Conservation (phyloP, 441 rosid species). For the Gossypium lobatum region DNA sequence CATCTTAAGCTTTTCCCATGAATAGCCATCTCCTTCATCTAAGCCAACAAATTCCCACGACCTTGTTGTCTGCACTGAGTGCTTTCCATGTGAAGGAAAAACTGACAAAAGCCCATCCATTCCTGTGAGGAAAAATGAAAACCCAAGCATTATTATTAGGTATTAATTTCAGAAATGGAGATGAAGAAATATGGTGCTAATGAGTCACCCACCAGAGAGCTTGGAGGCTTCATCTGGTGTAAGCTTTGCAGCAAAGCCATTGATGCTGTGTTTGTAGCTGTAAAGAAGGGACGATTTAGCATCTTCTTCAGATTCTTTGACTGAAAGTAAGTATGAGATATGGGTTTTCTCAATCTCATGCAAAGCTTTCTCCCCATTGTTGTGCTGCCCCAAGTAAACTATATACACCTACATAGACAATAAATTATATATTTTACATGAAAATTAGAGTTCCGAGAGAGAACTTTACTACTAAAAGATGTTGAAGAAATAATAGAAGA, state of each 20-base stretch:
- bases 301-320: slow-evolving; percentile 50
- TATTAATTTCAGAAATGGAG: neutral
- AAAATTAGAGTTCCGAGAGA: neutral
- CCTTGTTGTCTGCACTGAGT: slow-evolving; percentile 64
- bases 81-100: slow-evolving; percentile 35
- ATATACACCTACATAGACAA: slow-evolving; percentile 36
- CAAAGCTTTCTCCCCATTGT: slow-evolving; percentile 33
- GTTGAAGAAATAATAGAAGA: neutral
- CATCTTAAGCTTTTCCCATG: neutral
- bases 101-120: slow-evolving; percentile 55
- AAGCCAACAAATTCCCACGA: slow-evolving; percentile 83
- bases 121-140: slow-evolving; percentile 22
- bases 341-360: slow-evolving; percentile 54
- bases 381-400: slow-evolving; percentile 48
- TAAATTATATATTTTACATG: neutral
- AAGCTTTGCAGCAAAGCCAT: slow-evolving; percentile 67
- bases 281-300: slow-evolving; percentile 59
- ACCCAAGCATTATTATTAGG: neutral
- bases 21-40: slow-evolving; percentile 24
- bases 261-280: slow-evolving; percentile 81
- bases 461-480: neutral
- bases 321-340: slow-evolving; percentile 39
- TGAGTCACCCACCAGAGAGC: slow-evolving; percentile 39
- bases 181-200: neutral
- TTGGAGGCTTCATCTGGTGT: slow-evolving; percentile 57